Evolutionary conservation across 768 basidiomycete species (phyloP), one percentile per base, ranked within the genome.

Genomic region (Tremella fuciformis): DNA sequence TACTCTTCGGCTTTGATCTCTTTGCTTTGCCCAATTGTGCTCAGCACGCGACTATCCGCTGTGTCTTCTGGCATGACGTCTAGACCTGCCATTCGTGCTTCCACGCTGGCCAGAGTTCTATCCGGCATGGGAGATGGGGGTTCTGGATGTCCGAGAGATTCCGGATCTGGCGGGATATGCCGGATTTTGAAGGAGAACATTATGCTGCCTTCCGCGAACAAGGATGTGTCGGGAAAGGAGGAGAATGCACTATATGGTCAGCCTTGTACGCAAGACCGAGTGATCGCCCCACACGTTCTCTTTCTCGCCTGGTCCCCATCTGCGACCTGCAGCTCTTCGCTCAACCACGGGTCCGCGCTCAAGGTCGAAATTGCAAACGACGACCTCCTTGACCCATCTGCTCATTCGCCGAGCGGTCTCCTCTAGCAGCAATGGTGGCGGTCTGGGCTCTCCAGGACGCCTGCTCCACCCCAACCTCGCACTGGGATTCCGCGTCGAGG

Each of bases 161-260:
- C 44, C 16, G 69, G 67, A 41, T 74, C 72, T 3, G 72, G 72
- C 2, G 69, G 69, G 9, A 71, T 74, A 67, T 78, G 74, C 18
- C 89, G 84, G 53, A 94, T 83, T 50, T 91, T 85, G 79, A 94
- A 94, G 0, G 89, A 91, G 75, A 94, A 91, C 1, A 82, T 81
- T 69, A 89, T 85, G 0, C 85, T 84, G 6, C 91, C 91, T 71
- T 93, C 86, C 47, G 88, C 85, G 57, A 90, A 90, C 55, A 89
- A 85, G 1, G 85, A 78, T 0, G 91, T 91, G 71, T 97, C 92
- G 0, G 92, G 92, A 69, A 97, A 91, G 0, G 90, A 85, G 7
- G 88, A 89, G 75, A 97, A 97, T 1, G 91, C 89, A 55, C 92
- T 96, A 62, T 50, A 34, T 1, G 40, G 22, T 50, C 44, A 57